Percentiles rank a stretch among this genome's conserved stretches.
Conservation (phyloP, 306 rosid genomes). For the Heteromeles arbutifolia region DNA sequence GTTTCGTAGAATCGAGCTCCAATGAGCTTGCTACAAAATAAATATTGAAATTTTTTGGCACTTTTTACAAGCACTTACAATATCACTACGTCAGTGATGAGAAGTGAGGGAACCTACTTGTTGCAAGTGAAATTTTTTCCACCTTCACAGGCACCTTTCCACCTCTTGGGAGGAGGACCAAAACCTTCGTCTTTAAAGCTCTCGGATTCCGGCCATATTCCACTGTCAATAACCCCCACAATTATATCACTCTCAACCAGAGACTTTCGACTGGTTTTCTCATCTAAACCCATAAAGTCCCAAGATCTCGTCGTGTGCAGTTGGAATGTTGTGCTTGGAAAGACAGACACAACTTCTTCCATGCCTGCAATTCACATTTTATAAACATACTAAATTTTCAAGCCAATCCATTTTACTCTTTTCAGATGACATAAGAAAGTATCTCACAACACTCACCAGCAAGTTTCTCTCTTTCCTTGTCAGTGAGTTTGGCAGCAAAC, state of each 20-base stretch:
- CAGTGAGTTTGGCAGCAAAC: constrained; percentile 28
- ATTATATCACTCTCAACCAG: constrained; percentile 13
- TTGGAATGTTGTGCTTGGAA: constrained; percentile 2
- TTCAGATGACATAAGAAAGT: neutral
- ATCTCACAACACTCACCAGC: neutral
- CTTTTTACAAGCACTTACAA: neutral
- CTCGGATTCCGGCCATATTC: constrained; percentile 31
- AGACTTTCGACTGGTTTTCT: neutral
- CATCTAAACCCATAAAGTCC: constrained; percentile 23
- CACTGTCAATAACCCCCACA: constrained; percentile 23
- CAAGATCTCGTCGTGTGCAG: constrained; percentile 36
- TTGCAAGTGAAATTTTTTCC: constrained; percentile 29
- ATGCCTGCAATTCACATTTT: neutral
- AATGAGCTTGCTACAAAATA: constrained; percentile 18
- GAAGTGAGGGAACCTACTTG: constrained; percentile 1
- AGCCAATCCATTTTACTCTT: neutral
- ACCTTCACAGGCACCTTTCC: constrained; percentile 26
- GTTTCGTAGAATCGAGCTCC: constrained; percentile 11
- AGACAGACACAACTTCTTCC: constrained; percentile 27
- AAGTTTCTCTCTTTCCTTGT: constrained; percentile 11
- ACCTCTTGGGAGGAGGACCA: constrained; percentile 21
- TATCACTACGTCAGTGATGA: neutral
- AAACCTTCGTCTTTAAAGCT: constrained; percentile 24
- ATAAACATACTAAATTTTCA: neutral
- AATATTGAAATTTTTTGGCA: neutral